phyloP scores from a whole-genome alignment of 2,329 filamentous ascomycete genomes.

The Aspergillus japonicus region DNA sequence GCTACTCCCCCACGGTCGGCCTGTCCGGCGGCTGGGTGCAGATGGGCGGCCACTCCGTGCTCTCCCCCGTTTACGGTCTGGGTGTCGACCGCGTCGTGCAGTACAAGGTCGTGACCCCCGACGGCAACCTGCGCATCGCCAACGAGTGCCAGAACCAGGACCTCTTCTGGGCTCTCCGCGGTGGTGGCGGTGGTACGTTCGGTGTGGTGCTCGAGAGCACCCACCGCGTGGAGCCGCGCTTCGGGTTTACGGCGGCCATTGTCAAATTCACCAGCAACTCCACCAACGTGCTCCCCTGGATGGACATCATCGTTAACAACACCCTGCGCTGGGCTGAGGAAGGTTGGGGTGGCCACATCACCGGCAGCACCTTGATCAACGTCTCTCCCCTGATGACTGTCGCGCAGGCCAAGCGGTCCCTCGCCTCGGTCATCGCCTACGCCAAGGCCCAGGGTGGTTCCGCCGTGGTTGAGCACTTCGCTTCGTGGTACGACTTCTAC shows the following conservation, averaged over 20 bases:
- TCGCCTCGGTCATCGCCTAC: constrained; percentile 12
- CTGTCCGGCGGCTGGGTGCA: constrained; percentile 29
- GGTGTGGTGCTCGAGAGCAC: constrained; percentile 19
- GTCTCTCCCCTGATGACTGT: constrained; percentile 16
- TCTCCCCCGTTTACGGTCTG: constrained; percentile 29
- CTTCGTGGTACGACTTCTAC: constrained; percentile 22
- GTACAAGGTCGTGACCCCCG: constrained; percentile 28
- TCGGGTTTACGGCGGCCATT: constrained; percentile 12
- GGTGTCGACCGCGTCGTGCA: constrained; percentile 30
- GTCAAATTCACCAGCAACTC: constrained; percentile 19
- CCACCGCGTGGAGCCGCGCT: constrained; percentile 14
- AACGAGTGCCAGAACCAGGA: constrained; percentile 21
- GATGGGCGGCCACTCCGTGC: constrained; percentile 30
- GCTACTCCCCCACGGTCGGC: constrained; percentile 18
- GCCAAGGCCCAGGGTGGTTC: constrained; percentile 15
- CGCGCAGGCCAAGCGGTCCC: constrained; percentile 14
- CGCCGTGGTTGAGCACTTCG: constrained; percentile 16
- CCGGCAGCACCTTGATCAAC: constrained; percentile 18
- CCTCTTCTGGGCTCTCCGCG: constrained; percentile 23
- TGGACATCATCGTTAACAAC: constrained; percentile 24
- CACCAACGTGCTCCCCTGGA: constrained; percentile 20
- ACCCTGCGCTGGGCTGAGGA: constrained; percentile 21
- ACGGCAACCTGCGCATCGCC: constrained; percentile 15
- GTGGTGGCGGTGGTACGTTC: constrained; percentile 21
- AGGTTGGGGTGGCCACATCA: constrained; percentile 26